Evolutionary conservation across 257 asterid species (phyloP), one percentile per base, ranked within the genome.

Genomic region (Fraxinus americana): DNA sequence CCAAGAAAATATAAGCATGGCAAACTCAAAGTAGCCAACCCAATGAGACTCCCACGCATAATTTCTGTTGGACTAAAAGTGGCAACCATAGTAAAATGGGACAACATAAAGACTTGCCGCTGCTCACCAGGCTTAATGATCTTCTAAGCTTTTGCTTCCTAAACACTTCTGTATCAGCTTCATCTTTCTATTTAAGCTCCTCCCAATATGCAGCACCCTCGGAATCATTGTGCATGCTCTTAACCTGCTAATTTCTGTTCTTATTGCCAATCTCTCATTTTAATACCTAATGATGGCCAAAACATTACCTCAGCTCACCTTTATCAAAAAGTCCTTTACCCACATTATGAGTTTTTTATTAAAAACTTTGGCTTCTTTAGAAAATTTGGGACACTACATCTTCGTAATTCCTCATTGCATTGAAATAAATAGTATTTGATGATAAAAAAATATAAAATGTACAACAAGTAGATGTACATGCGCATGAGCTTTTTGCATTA

Each of bases 161-260:
- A 77, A 19, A 67, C 43, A 70, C 74, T 69, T 68, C 67, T 35
- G 70, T 25, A 13, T 61, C 68, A 43, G 52, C 39, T 11, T 38
- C 65, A 72, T 70, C 75, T 32, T 25, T 76, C 71, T 67, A 36
- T 48, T 35, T 73, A 41, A 79, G 78, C 70, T 72, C 45, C 74
- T 76, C 52, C 77, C 21, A 34, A 50, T 23, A 61, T 21, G 17
- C 68, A 61, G n/a, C 32, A 8, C 32, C 5, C 30, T 61, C 0
- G 32, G 68, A 23, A 34, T 61, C 68, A 23, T 61, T 16, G 32
- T 23, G 30, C 68, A 25, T 14, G 32, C 34, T 61, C 68, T 10
- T 61, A 61, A 61, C 34, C 34, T 61, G 68, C 17, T 21, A 61
- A 21, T 61, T 61, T 61, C 16, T 10, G 23, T 61, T 61, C 17